phyloP scores from a whole-genome alignment of 2,329 filamentous ascomycete species.

The Fusarium tjaetaba region DNA sequence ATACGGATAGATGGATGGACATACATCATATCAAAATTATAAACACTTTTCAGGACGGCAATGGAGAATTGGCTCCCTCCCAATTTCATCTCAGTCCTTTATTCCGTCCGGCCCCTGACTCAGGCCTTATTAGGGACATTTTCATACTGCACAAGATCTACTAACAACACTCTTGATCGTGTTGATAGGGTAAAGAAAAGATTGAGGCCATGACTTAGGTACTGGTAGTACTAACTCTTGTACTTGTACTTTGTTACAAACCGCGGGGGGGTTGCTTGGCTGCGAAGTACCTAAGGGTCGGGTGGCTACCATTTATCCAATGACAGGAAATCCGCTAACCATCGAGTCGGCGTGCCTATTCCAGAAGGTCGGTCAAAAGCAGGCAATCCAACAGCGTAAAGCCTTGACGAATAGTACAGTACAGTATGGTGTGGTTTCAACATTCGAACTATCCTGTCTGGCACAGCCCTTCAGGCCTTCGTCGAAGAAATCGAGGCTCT shows the following conservation, averaged over 20 bases:
- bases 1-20: neutral
- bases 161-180: neutral
- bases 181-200: conserved; percentile 11
- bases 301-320: neutral
- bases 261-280: conserved; percentile 19
- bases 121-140: neutral
- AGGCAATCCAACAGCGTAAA: conserved; percentile 5
- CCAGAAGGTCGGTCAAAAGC: conserved; percentile 24
- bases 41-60: neutral
- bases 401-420: neutral
- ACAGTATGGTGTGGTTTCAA: neutral
- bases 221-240: no score
- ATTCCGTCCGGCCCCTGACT: conserved; percentile 15
- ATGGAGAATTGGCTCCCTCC: conserved; percentile 30
- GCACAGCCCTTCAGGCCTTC: neutral
- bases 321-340: conserved; percentile 17
- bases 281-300: neutral
- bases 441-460: neutral
- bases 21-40: neutral
- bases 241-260: neutral
- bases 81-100: conserved; percentile 26
- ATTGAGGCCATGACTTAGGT: neutral
- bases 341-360: conserved; percentile 24
- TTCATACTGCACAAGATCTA: conserved; percentile 5
- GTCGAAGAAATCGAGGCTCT: neutral